Evolutionary conservation across 164 flowering plant species (phyloP).

Genomic region (Vitis labrusca): DNA sequence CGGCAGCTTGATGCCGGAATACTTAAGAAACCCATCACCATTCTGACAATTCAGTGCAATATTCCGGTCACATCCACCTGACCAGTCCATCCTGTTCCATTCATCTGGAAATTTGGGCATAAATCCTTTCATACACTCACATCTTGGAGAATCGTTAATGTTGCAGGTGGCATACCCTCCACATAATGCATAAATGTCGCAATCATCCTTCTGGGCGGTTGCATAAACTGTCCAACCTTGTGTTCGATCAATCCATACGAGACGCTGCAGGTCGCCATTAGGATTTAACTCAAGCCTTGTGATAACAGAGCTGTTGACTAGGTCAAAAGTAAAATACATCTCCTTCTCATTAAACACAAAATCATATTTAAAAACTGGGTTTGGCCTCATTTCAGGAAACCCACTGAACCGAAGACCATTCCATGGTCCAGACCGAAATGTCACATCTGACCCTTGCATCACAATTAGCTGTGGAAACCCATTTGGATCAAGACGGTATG

Average conservation of each 20-base stretch:
- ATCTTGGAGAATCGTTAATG: not conserved
- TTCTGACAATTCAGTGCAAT: conserved; percentile 1
- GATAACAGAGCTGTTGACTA: not conserved
- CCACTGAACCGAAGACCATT: conserved; percentile 33
- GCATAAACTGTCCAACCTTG: not conserved
- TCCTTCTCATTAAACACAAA: conserved; percentile 15
- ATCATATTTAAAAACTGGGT: not conserved
- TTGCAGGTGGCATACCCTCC: conserved; percentile 19
- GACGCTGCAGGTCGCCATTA: conserved; percentile 8
- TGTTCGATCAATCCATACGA: conserved; percentile 1
- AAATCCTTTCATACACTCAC: conserved; percentile 22
- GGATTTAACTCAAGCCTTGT: not conserved
- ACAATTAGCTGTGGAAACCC: conserved; percentile 24
- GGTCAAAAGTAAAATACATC: conserved; percentile 6
- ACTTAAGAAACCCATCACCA: conserved; percentile 18
- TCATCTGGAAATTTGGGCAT: conserved; percentile 11
- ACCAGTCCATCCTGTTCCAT: conserved; percentile 12
- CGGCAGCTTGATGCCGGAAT: conserved; percentile 29
- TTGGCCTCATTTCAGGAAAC: conserved; percentile 6
- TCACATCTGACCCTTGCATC: not conserved
- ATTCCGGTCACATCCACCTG: conserved; percentile 21
- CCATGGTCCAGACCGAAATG: conserved; percentile 29
- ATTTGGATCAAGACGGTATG: not conserved
- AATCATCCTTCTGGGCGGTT: not conserved
- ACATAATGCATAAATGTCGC: conserved; percentile 21